These are phyloP conservation scores for Cornus suecica DNA, from an alignment of 148 eudicot species.

Conservation along the genomic window DNA sequence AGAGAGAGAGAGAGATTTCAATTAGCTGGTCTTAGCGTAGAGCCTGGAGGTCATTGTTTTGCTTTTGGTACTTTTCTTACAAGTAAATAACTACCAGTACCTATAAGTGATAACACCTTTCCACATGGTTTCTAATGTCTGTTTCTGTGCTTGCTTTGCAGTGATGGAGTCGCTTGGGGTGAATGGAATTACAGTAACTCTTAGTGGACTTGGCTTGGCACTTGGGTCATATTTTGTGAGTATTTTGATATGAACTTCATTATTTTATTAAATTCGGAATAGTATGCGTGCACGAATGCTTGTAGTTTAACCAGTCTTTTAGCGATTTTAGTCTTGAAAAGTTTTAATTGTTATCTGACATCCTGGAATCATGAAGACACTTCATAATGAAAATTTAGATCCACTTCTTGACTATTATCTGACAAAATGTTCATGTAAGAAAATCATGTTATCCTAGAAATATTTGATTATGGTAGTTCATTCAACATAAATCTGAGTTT, in stretches of 20 bases:
- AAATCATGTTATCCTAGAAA: not conserved
- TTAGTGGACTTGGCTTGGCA: constrained; percentile 36
- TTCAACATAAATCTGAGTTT: not conserved
- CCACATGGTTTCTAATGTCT: not conserved
- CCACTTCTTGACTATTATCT: not conserved
- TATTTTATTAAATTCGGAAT: not conserved
- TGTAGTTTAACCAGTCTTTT: not conserved
- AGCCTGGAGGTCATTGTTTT: not conserved
- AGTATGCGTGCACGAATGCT: not conserved
- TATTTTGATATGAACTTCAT: not conserved
- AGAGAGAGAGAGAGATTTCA: not conserved
- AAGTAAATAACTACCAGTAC: not conserved
- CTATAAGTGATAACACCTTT: not conserved
- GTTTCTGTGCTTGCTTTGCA: constrained; percentile 24
- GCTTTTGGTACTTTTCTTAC: not conserved
- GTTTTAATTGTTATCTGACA: not conserved
- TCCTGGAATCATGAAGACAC: not conserved
- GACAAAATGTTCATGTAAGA: not conserved
- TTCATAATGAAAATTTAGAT: not conserved
- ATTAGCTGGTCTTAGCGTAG: not conserved
- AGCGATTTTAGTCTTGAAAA: constrained; percentile 1
- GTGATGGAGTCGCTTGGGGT: constrained; percentile 56
- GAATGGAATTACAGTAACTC: constrained; percentile 39
- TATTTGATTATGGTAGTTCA: not conserved
- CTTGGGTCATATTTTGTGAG: constrained; percentile 64